phyloP scores from a whole-genome alignment of 1,284 basidiomycete species.

The Sanghuangporus sanghuang region DNA sequence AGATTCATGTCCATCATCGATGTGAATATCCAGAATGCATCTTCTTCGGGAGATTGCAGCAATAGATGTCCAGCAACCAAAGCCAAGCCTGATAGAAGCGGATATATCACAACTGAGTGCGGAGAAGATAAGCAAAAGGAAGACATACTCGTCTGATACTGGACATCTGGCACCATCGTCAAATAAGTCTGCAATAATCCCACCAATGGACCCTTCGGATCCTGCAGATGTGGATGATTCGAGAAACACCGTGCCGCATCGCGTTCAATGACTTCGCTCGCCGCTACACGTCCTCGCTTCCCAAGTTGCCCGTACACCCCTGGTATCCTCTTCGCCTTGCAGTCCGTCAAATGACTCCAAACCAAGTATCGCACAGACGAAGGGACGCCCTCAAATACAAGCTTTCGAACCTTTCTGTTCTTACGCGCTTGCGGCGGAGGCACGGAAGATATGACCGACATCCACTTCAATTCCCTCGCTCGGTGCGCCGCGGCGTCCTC shows the following conservation, averaged over 20 bases:
- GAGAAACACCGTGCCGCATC: conserved; percentile 52
- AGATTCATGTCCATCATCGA: conserved; percentile 79
- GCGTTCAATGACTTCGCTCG: conserved; percentile 51
- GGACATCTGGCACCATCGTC: conserved; percentile 76
- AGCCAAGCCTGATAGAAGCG: conserved; percentile 51
- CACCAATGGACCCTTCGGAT: conserved; percentile 46
- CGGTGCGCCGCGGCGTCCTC: conserved; percentile 49
- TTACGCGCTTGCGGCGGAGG: conserved; percentile 65
- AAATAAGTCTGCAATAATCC: conserved; percentile 68
- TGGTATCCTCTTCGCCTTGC: conserved; percentile 60
- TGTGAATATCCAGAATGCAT: conserved; percentile 91
- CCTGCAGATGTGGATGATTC: conserved; percentile 50
- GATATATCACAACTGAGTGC: conserved; percentile 21
- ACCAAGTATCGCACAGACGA: conserved; percentile 80
- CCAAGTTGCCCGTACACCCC: conserved; percentile 68
- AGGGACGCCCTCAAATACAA: conserved; percentile 80
- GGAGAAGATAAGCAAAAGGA: conserved; percentile 13
- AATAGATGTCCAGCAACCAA: conserved; percentile 76
- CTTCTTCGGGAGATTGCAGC: conserved; percentile 81
- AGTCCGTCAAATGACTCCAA: conserved; percentile 78
- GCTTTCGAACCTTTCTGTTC: conserved; percentile 79
- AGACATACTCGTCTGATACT: conserved; percentile 53
- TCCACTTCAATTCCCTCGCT: conserved; percentile 72
- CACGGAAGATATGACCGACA: conserved; percentile 57
- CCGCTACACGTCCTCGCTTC: conserved; percentile 50